These are phyloP conservation scores for Obelidium mucronatum DNA, from an alignment of 192 early-diverging fungal genomes.

Conservation along the genomic window DNA sequence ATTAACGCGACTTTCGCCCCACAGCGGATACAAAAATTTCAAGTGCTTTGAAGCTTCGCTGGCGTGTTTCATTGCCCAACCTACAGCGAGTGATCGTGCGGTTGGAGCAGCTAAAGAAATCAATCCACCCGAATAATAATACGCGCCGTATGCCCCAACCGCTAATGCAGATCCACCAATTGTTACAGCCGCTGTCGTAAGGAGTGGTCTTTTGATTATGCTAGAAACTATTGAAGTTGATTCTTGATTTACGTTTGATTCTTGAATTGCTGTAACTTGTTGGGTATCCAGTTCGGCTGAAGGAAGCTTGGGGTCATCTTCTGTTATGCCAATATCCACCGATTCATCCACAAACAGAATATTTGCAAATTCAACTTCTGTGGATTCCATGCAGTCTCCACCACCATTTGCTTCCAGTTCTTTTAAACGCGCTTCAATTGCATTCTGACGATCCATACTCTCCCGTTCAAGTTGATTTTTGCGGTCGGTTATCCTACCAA, in stretches of 20 bases:
- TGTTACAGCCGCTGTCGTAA: slow-evolving; percentile 22
- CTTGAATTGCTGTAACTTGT: background rate
- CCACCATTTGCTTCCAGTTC: slow-evolving; percentile 11
- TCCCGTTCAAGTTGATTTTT: background rate
- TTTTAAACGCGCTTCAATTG: background rate
- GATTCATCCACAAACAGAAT: background rate
- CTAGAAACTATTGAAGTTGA: slow-evolving; percentile 3
- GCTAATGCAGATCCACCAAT: slow-evolving; percentile 43
- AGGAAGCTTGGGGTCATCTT: too few species aligned
- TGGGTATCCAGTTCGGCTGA: background rate
- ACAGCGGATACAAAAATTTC: slow-evolving; percentile 60
- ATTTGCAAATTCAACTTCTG: background rate
- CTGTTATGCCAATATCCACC: background rate
- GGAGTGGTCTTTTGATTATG: slow-evolving; percentile 17
- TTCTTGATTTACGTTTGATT: too few species aligned
- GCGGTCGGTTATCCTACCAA: background rate
- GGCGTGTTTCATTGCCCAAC: slow-evolving; percentile 50
- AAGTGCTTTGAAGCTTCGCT: slow-evolving; percentile 52
- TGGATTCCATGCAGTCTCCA: background rate
- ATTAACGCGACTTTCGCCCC: slow-evolving; percentile 48
- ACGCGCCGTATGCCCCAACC: slow-evolving; percentile 49
- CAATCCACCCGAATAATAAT: slow-evolving; percentile 50
- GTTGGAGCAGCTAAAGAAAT: slow-evolving; percentile 43
- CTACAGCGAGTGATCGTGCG: slow-evolving; percentile 46
- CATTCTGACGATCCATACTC: background rate